phyloP scores from a whole-genome alignment of 352 stramenopile species.

The Globisporangium rhizosaccharum region DNA sequence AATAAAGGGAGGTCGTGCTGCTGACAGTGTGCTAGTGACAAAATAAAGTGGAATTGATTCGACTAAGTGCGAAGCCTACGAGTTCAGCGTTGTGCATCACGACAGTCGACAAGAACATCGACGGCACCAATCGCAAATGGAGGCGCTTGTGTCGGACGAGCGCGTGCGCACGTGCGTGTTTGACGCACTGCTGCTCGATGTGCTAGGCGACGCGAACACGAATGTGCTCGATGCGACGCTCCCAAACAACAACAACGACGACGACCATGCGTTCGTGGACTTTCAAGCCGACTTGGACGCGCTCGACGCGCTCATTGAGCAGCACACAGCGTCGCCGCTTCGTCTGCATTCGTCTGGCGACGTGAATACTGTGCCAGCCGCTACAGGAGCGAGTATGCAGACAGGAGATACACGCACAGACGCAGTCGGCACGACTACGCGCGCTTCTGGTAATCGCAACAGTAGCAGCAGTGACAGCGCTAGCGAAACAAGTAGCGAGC shows the following conservation, averaged over 20 bases:
- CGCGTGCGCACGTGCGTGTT: slow-evolving; percentile 1
- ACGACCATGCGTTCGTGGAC: slow-evolving; percentile 1
- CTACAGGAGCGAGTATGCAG: no score
- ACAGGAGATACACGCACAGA: no score
- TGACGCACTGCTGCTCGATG: slow-evolving; percentile 7
- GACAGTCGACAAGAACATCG: neutral
- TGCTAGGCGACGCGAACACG: neutral
- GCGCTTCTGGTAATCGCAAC: neutral
- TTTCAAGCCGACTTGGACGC: slow-evolving; percentile 10
- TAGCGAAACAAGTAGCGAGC: neutral
- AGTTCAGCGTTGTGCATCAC: no score
- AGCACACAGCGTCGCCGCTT: neutral
- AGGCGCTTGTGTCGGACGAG: slow-evolving; percentile 1
- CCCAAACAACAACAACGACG: neutral
- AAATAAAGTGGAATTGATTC: no score
- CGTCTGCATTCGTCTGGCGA: neutral
- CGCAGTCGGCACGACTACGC: no score
- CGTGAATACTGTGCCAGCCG: neutral
- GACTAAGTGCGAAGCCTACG: no score
- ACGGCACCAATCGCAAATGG: neutral
- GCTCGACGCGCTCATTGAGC: slow-evolving; percentile 1
- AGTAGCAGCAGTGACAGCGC: neutral
- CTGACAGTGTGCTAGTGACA: no score
- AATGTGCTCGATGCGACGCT: no score
- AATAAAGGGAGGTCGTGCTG: neutral